Base-by-base conservation (phyloP, 768 basidiomycete genomes). In the Hypholoma fasciculare region DNA sequence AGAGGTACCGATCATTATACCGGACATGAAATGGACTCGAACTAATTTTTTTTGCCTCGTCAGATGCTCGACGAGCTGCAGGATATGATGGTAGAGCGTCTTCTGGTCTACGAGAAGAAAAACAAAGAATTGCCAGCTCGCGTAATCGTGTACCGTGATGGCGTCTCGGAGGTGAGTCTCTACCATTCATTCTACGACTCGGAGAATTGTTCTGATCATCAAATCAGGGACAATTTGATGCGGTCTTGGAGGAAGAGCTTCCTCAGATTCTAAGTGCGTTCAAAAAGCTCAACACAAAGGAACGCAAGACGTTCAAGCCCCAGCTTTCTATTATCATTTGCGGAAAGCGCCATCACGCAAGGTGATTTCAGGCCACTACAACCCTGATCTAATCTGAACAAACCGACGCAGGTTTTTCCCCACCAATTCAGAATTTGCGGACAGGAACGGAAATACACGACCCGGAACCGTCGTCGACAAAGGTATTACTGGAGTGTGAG, bases 391-490 rank as follows among this genome's bases (percentile, higher is more conserved):
- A 51, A 36, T n/a, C 7, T 42, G 13, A 13, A 19, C 56, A 37
- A 2, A 36, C 16, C 49, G 56, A 53, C 50, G 43, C 46, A 80
- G 86, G 23, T 85, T 87, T 69, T 91, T 78, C 69, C 78, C 89
- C 0, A 80, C 83, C 0, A 68, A 78, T 20, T 74, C 77, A 1
- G 65, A 75, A 4, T 64, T 76, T 43, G 87, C 82, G 2, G 83
- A 85, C 62, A 75, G 68, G 54, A 90, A 89, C 57, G 90, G 91
- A 0, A 93, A 94, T 64, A 90, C 91, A 0, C 78, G 78, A 2
- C 88, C 92, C 0, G 92, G 92, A 1, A 92, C 92, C 0, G 83
- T 94, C 4, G 86, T 92, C 11, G 92, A 94, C 69, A 82, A 82
- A 65, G 92, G 92, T 4, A 75, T 93, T 38, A 92, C 92, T 2